Percentiles rank a stretch among this genome's conserved stretches.
These are phyloP conservation scores for Cercospora nicotianae DNA, from an alignment of 2,329 filamentous ascomycete species.

Conservation along the genomic window DNA sequence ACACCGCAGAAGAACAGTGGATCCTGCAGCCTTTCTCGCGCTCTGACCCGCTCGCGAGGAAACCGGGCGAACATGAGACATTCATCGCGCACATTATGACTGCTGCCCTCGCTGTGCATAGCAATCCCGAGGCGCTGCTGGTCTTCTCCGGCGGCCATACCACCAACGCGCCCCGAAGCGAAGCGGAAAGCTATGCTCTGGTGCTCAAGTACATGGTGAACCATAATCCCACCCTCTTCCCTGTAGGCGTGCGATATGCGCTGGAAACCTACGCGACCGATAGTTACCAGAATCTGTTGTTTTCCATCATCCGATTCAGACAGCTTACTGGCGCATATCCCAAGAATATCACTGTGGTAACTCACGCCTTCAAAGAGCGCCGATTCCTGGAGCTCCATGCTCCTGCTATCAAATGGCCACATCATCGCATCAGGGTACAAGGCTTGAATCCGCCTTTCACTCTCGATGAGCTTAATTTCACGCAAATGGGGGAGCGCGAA, in stretches of 20 bases:
- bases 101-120: conserved; percentile 57
- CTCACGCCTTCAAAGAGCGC: conserved; percentile 50
- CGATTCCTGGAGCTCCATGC: conserved; percentile 46
- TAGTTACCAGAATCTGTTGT: conserved; percentile 81
- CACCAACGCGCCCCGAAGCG: conserved; percentile 31
- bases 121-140: conserved; percentile 53
- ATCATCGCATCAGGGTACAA: conserved; percentile 43
- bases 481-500: conserved; percentile 40
- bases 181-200: conserved; percentile 33
- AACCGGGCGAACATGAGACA: conserved; percentile 70
- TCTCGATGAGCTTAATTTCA: conserved; percentile 40
- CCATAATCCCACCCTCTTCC: conserved; percentile 25
- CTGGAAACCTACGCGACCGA: conserved; percentile 62
- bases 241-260: conserved; percentile 24
- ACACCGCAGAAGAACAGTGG: conserved; percentile 48
- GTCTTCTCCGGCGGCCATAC: conserved; percentile 69
- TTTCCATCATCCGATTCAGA: conserved; percentile 63
- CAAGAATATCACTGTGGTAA: conserved; percentile 45
- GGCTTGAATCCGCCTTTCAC: conserved; percentile 50
- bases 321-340: conserved; percentile 44
- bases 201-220: conserved; percentile 24
- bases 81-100: conserved; percentile 74
- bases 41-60: conserved; percentile 40
- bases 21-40: conserved; percentile 73
- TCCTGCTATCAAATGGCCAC: conserved; percentile 47